Conservation (phyloP, 1,139 yeast species). For the Taphrina pruni region DNA sequence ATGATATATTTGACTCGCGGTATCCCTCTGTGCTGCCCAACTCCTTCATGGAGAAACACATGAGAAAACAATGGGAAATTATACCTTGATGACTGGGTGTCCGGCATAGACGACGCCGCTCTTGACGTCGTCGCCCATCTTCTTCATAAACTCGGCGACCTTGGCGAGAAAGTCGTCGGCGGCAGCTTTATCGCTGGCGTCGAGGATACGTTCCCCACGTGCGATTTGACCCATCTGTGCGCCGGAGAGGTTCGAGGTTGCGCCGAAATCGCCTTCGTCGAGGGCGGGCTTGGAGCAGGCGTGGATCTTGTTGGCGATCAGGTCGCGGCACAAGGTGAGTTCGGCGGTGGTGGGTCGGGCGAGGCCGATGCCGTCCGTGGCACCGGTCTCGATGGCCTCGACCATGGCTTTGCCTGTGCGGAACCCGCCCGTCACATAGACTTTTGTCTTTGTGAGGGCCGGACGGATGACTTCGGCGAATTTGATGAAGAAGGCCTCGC, state of each 20-base stretch:
- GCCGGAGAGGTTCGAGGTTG: slow-evolving; percentile 17
- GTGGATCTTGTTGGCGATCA: slow-evolving; percentile 23
- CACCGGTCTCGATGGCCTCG: slow-evolving; percentile 20
- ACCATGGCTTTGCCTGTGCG: slow-evolving; percentile 37
- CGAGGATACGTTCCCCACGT: slow-evolving; percentile 19
- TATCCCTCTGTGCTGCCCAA: too few relatives aligned
- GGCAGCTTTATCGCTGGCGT: slow-evolving; percentile 20
- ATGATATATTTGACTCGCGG: too few relatives aligned
- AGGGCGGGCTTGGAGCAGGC: slow-evolving; percentile 15
- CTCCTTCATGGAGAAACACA: too few relatives aligned
- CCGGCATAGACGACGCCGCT: slow-evolving; percentile 24
- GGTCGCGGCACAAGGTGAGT: slow-evolving; percentile 23
- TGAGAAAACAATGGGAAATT: too few relatives aligned
- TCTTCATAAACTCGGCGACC: slow-evolving; percentile 19
- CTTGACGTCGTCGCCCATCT: slow-evolving; percentile 25
- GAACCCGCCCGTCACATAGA: slow-evolving; percentile 39
- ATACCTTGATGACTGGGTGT: slow-evolving; percentile 20
- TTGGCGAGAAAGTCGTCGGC: slow-evolving; percentile 11
- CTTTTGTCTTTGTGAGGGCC: slow-evolving; percentile 21
- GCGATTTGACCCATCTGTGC: slow-evolving; percentile 31
- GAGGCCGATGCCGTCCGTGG: slow-evolving; percentile 37
- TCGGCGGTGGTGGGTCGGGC: slow-evolving; percentile 35
- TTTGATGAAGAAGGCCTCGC: slow-evolving; percentile 39
- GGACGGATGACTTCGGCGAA: slow-evolving; percentile 40
- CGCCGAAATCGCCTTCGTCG: slow-evolving; percentile 17